Conservation (phyloP, 2,329 filamentous ascomycete species). For the Colletotrichum salicis region DNA sequence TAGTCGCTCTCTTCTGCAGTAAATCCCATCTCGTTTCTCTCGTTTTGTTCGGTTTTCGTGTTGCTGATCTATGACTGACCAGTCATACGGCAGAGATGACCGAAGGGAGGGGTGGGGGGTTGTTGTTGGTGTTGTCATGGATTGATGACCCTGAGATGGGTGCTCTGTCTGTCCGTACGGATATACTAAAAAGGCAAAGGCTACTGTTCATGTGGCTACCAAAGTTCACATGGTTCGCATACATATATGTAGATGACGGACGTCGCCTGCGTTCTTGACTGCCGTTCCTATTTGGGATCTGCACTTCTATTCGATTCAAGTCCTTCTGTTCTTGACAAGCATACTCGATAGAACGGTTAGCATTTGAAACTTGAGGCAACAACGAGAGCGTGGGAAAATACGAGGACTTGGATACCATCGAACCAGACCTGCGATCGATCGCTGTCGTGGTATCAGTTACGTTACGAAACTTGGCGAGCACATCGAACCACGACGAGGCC, state of each 20-base stretch:
- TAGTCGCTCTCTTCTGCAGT: neutral
- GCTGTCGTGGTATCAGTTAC: neutral
- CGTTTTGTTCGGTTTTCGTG: slow-evolving; percentile 10
- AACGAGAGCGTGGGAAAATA: neutral
- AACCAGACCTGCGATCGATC: neutral
- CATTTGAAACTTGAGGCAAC: neutral
- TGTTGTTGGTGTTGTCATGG: neutral
- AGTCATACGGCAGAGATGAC: neutral
- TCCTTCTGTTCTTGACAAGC: neutral
- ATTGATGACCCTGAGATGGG: neutral
- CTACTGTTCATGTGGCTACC: neutral
- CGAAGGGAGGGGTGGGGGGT: neutral
- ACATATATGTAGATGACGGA: slow-evolving; percentile 1
- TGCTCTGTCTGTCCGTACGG: neutral
- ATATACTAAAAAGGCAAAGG: neutral
- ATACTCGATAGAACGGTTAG: neutral
- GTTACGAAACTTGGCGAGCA: neutral
- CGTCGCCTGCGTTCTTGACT: neutral
- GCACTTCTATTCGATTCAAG: neutral
- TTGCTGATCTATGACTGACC: neutral
- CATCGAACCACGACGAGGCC: neutral
- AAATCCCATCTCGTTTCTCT: slow-evolving; percentile 10
- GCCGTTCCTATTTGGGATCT: neutral
- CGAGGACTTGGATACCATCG: too few species aligned
- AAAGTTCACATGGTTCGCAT: neutral